Evolutionary conservation across 257 asterid genomes (phyloP).

Genomic region (Solanum paucissectum): DNA sequence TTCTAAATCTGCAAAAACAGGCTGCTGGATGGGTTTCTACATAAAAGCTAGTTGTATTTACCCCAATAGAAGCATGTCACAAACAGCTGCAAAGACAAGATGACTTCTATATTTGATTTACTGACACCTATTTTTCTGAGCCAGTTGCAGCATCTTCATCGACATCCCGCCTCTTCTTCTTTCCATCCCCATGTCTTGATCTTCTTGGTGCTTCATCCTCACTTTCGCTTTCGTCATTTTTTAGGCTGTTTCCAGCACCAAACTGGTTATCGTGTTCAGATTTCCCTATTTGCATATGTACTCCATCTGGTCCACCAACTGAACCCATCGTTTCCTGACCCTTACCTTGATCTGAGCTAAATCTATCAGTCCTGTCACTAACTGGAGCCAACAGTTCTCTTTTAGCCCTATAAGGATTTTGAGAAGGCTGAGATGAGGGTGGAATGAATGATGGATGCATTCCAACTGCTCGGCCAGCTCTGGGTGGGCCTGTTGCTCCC

Average conservation of each 20-base stretch:
- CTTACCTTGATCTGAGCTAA: constrained; percentile 42
- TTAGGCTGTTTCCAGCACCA: constrained; percentile 16
- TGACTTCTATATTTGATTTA: neutral
- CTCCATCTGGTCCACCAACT: constrained; percentile 25
- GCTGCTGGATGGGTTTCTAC: neutral
- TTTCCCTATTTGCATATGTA: constrained; percentile 32
- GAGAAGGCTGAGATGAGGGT: constrained; percentile 38
- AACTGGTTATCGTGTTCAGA: constrained; percentile 32
- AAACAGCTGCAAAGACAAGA: neutral
- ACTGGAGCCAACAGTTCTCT: constrained; percentile 37
- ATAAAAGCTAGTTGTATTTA: neutral
- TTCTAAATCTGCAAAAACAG: neutral
- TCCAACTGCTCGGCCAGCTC: constrained; percentile 51
- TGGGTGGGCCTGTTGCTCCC: constrained; percentile 20
- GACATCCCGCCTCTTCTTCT: constrained; percentile 52
- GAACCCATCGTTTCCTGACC: constrained; percentile 39
- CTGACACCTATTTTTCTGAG: constrained; percentile 17
- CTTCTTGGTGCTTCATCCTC: constrained; percentile 91
- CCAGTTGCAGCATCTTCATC: constrained; percentile 27
- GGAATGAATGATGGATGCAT: constrained; percentile 26
- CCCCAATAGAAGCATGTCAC: constrained; percentile 40
- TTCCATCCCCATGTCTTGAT: constrained; percentile 82
- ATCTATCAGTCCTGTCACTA: constrained; percentile 30
- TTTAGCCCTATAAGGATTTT: constrained; percentile 35
- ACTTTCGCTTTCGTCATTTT: constrained; percentile 66